Evolutionary conservation across 129 eudicot genomes (phyloP), one percentile per base, ranked within the genome.

Genomic region (Daucus carota): DNA sequence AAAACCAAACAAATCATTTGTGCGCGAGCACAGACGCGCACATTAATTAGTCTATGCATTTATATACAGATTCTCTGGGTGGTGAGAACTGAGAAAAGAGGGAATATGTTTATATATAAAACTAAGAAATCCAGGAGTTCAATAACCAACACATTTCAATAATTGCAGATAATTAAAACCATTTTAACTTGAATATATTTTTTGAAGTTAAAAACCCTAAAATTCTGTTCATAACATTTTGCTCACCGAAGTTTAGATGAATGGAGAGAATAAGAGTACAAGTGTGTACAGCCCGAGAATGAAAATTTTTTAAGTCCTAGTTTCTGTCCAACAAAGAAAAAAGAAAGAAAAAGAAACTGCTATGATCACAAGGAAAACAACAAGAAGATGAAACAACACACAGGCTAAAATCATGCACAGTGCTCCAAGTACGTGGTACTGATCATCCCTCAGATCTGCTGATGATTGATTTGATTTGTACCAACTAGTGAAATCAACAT

Each of bases 401-500:
- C 65, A 57, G 0, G 18, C 57, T 17, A 47, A 45, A 22, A n/a
- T n/a, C 63, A 52, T 52, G 29, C 31, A n/a, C 63, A 26, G 31
- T 54, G 29, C 63, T 22, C 24, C 24, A n/a, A 54, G 63, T n/a
- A 54, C n/a, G n/a, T n/a, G n/a, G 24, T 18, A 22, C 29, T 52
- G 62, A 52, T 52, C 62, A 52, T 52, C 29, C 62, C 22, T 52
- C 13, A 52, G 62, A 52, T 52, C 62, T 6, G 62, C 28, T 52
- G 29, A 52, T n/a, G n/a, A n/a, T n/a, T n/a, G n/a, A n/a, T n/a
- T 52, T n/a, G 32, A 57, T 12, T 57, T 59, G 18, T 15, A 62
- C 63, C 70, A 70, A 70, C 6, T 16, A 11, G 12, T 54, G 24
- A 57, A 70, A 36, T 63, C 73, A 80, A 32, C 47, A 83, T 77